Evolutionary conservation across 2,329 filamentous ascomycete species (phyloP), one percentile per base, ranked within the genome.

Genomic region (Thielaviopsis ethacetica): DNA sequence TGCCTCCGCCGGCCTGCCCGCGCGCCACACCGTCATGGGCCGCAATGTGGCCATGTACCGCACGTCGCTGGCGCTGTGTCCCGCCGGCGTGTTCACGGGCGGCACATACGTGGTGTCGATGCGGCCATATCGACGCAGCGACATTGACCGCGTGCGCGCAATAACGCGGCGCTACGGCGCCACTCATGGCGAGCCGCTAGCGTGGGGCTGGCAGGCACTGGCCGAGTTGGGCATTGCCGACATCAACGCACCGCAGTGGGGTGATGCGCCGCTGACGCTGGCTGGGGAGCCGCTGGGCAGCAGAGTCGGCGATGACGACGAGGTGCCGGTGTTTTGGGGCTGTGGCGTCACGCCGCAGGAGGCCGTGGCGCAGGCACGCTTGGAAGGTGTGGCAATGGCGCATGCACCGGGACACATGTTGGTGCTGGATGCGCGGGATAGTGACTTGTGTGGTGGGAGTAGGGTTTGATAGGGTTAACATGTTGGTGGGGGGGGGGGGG

Each of bases 331-430:
- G 3, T 82, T 82, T 63, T 80, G 82, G 80, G 82, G 79, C 0
- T 85, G 82, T 65, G 82, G 82, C 38, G 81, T 85, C 12, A 85
- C 82, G 44, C 81, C 83, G 1, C 82, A 85, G 65, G 77, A 83
- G 65, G 81, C 80, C 15, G 78, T 85, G 1, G 76, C 82, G 73
- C 72, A 71, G 59, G 78, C 80, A 5, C 69, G 67, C 7, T 64
- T 83, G 53, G 65, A 77, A 53, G 82, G 82, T 0, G 71, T 72
- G 1, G 72, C 84, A 1, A 80, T 86, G 72, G 77, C 75, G 0
- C 82, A 85, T 69, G 75, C 76, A 19, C 81, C 81, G 0, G 80
- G 80, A 0, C 73, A 82, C 66, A 85, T 85, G 81, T 65, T 84
- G 50, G 68, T 83, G 1, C 66, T 83, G 57, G 81, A 85, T 49